Evolutionary conservation across 2,329 filamentous ascomycete species (phyloP), one percentile per base, ranked within the genome.

Genomic region (Immersiporthe knoxdaviesiana): DNA sequence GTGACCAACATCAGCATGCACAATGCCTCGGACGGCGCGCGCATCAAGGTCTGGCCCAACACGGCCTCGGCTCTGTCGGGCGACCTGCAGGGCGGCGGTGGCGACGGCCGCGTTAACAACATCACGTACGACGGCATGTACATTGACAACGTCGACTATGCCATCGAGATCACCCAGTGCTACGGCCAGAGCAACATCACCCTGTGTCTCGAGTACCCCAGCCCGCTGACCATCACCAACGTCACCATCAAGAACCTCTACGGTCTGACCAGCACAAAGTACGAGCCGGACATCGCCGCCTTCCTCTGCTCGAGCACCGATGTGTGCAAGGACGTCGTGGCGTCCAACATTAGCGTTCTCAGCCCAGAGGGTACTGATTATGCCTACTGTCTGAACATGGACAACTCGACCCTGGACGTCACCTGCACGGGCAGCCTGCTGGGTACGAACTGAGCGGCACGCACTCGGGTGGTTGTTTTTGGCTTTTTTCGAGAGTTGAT

Each of bases 31-130:
- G 87, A 91, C 72, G 90, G 88, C 39, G 90, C 90, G 0, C 87
- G 90, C 70, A 92, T 93, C 80, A 92, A 92, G 78, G 90, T 92
- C 67, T 92, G 77, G 73, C 76, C 77, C 39, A 73, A 75, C 65
- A 58, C 70, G 35, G 68, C 74, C 11, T 74, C 75, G 18, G 71
- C 68, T 4, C 32, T 76, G 60, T 74, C 84, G 2, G 83, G 80
- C 37, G 84, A 87, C 64, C 81, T 88, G 0, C 84, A 87, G 75
- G 86, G 85, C 5, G 88, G 87, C 59, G 88, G 88, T 32, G 88
- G 88, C 50, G 78, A 78, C 6, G 88, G 88, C n/a, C 79, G 80
- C 41, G 87, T 91, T 63, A 81, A 82, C 70, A 90, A 90, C 78
- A 81, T 90, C 70, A 89, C 87, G 2, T 90, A 87, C 76, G 84